These are phyloP conservation scores for Beauveria medogensis DNA, from an alignment of 2,329 filamentous ascomycete species.

Conservation along the genomic window DNA sequence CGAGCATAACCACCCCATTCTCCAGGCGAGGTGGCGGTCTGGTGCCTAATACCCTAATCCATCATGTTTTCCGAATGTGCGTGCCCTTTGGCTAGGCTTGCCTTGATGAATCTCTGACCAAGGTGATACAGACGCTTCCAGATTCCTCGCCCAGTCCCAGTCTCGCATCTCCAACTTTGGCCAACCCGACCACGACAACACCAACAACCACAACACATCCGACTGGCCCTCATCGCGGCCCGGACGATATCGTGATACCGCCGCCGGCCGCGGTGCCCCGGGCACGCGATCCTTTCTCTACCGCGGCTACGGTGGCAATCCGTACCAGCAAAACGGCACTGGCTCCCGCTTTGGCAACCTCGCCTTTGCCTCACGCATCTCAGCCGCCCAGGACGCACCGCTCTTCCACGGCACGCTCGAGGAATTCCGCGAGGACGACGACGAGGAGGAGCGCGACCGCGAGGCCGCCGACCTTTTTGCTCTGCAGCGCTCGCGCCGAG, in stretches of 20 bases:
- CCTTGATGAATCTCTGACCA: constrained; percentile 14
- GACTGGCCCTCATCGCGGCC: constrained; percentile 28
- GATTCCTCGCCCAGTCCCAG: constrained; percentile 93
- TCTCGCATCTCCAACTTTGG: constrained; percentile 71
- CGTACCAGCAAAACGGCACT: constrained; percentile 69
- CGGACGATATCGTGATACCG: constrained; percentile 21
- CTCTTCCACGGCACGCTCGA: constrained; percentile 91
- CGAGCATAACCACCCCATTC: not conserved
- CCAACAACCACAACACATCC: constrained; percentile 16
- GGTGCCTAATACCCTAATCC: not conserved
- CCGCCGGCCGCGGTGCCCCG: constrained; percentile 20
- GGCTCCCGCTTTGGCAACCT: constrained; percentile 64
- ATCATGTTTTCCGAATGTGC: constrained; percentile 69
- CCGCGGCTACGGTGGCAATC: constrained; percentile 54
- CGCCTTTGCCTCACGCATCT: constrained; percentile 69
- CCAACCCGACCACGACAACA: constrained; percentile 43
- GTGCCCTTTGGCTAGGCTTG: constrained; percentile 25
- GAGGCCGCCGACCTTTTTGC: constrained; percentile 94
- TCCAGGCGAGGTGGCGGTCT: constrained; percentile 5
- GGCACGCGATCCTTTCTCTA: constrained; percentile 35
- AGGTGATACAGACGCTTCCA: constrained; percentile 69
- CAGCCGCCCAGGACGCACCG: constrained; percentile 68
- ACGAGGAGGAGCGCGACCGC: constrained; percentile 80
- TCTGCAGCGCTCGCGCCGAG: constrained; percentile 77
- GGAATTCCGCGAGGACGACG: constrained; percentile 86